Percentiles rank a stretch among this genome's conserved stretches.
phyloP scores from a whole-genome alignment of 2,329 filamentous ascomycete species.

The Ceratocystis ficicola region DNA sequence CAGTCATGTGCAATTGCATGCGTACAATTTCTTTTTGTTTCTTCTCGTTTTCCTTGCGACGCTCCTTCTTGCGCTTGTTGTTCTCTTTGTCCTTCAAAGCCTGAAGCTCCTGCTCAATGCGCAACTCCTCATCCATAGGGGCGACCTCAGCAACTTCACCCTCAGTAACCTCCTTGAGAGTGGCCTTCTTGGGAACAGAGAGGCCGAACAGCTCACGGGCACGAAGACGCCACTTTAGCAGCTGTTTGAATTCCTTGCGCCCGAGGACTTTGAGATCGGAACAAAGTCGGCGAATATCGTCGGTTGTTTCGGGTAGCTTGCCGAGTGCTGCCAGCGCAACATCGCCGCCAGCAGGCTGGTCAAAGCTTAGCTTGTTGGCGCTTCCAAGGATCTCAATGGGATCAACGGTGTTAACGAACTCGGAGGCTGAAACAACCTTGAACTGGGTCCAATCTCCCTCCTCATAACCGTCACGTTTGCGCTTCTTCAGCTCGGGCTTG shows the following conservation, averaged over 20 bases:
- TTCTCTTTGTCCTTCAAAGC: conserved; percentile 67
- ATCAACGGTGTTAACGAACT: conserved; percentile 88
- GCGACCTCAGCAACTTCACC: conserved; percentile 75
- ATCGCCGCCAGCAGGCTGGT: conserved; percentile 67
- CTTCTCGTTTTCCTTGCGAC: conserved; percentile 77
- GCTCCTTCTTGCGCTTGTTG: conserved; percentile 67
- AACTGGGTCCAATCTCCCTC: conserved; percentile 89
- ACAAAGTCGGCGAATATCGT: conserved; percentile 68
- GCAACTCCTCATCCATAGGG: conserved; percentile 87
- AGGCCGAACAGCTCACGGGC: conserved; percentile 87
- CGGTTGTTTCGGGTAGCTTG: conserved; percentile 74
- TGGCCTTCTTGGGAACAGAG: conserved; percentile 53
- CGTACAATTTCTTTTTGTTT: conserved; percentile 92
- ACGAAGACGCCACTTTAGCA: conserved; percentile 80
- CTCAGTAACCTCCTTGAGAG: conserved; percentile 33
- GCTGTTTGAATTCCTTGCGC: conserved; percentile 81
- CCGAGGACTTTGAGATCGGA: conserved; percentile 79
- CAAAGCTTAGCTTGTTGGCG: conserved; percentile 73
- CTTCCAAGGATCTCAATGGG: conserved; percentile 84
- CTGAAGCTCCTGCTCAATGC: conserved; percentile 78
- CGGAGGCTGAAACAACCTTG: conserved; percentile 76
- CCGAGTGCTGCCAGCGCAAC: conserved; percentile 76
- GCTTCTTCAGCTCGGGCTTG: conserved; percentile 94
- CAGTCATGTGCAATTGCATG: conserved; percentile 94
- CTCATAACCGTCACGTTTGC: conserved; percentile 94